Evolutionary conservation across 1,284 basidiomycete species (phyloP).

Genomic region (Gomphus bonarii): DNA sequence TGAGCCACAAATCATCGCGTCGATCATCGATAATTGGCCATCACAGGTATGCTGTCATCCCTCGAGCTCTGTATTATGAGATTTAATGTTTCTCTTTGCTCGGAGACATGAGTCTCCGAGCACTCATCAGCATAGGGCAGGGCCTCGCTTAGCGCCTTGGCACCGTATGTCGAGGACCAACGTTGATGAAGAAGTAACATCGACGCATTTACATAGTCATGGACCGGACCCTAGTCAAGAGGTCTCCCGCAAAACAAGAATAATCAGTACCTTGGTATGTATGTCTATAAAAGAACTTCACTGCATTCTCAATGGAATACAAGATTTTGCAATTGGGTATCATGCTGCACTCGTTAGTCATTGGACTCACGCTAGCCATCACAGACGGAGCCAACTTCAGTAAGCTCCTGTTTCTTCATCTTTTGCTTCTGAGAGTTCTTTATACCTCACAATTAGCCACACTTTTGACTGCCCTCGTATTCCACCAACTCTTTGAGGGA

Average conservation of each 20-base stretch:
- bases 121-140: constrained; percentile 1
- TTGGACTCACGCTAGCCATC: constrained; percentile 62
- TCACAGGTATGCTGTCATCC: constrained; percentile 1
- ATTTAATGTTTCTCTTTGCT: not conserved
- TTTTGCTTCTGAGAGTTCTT: not conserved
- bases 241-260: constrained; percentile 36
- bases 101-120: constrained; percentile 8
- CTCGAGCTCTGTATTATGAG: not conserved
- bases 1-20: not conserved
- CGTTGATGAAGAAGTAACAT: not conserved
- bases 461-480: constrained; percentile 60
- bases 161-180: not conserved
- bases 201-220: constrained; percentile 7
- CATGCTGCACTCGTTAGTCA: constrained; percentile 75
- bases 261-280: constrained; percentile 54
- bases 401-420: constrained; percentile 26
- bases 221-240: constrained; percentile 17
- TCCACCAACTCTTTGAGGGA: constrained; percentile 75
- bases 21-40: not conserved
- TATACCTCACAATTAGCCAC: constrained; percentile 35
- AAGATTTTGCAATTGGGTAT: constrained; percentile 70
- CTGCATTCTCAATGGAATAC: not conserved
- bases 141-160: not conserved
- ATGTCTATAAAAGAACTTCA: not conserved
- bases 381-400: constrained; percentile 60